Percentiles rank a stretch among this genome's conserved stretches.
Conservation (phyloP, 768 basidiomycete species). For the Rhodotorula babjevae region DNA sequence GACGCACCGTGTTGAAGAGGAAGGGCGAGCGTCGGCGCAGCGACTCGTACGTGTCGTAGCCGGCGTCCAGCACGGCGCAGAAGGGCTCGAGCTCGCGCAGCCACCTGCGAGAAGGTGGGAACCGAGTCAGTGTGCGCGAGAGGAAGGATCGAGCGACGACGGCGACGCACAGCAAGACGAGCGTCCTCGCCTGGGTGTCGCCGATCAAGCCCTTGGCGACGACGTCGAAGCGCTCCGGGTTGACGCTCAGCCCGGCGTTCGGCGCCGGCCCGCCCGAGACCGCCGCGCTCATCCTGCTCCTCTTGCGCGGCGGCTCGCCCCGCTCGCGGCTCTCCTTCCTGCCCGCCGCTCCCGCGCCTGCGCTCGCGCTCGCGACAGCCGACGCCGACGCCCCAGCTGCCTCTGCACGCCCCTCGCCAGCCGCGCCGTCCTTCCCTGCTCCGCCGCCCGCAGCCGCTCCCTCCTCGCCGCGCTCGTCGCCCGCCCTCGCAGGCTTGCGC, state of each 20-base stretch:
- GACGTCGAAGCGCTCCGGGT: slow-evolving; percentile 11
- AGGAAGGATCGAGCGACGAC: neutral
- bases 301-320: neutral
- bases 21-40: slow-evolving; percentile 1
- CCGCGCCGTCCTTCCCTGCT: neutral
- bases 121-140: neutral
- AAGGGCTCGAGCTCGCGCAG: slow-evolving; percentile 12
- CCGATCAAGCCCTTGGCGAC: slow-evolving; percentile 17
- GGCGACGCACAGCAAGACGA: slow-evolving; percentile 10
- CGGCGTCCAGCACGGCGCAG: slow-evolving; percentile 17
- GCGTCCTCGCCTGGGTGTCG: slow-evolving; percentile 4
- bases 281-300: neutral
- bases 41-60: slow-evolving; percentile 14
- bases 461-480: neutral
- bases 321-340: neutral
- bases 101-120: neutral
- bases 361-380: neutral
- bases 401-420: neutral
- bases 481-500: neutral
- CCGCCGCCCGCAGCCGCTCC: neutral
- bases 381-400: neutral
- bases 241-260: no score
- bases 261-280: no score
- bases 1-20: slow-evolving; percentile 2
- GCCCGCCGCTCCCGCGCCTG: neutral